These are phyloP conservation scores for Fusarium sp. DNA, from an alignment of 2,329 filamentous ascomycete species.

Conservation along the genomic window DNA sequence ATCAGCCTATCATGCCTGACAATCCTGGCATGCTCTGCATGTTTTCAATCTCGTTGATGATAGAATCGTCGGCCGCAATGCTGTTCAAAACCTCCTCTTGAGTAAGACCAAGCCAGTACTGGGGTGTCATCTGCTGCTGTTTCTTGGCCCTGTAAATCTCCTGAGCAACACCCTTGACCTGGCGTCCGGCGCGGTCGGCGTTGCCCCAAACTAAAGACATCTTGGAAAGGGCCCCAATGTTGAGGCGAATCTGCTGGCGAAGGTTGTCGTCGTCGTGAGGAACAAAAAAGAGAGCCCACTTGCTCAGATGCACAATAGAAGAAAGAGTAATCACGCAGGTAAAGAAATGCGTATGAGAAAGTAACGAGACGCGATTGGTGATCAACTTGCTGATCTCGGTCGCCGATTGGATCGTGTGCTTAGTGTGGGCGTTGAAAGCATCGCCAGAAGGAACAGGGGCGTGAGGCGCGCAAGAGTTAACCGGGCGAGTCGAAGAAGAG, in stretches of 20 bases:
- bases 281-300: slow-evolving; percentile 76
- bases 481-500: slow-evolving; percentile 65
- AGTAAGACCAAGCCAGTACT: slow-evolving; percentile 66
- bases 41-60: slow-evolving; percentile 68
- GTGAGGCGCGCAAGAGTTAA: slow-evolving; percentile 76
- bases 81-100: slow-evolving; percentile 67
- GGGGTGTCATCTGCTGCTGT: slow-evolving; percentile 63
- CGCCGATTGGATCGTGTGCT: slow-evolving; percentile 83
- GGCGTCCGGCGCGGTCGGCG: slow-evolving; percentile 74
- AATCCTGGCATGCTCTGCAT: slow-evolving; percentile 31
- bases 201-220: slow-evolving; percentile 79
- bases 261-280: slow-evolving; percentile 72
- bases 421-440: slow-evolving; percentile 75
- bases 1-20: slow-evolving; percentile 34
- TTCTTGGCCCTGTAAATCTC: slow-evolving; percentile 75
- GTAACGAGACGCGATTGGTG: slow-evolving; percentile 77
- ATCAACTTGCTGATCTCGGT: slow-evolving; percentile 81
- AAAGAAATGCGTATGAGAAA: slow-evolving; percentile 85
- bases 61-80: slow-evolving; percentile 68
- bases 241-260: slow-evolving; percentile 81
- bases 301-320: slow-evolving; percentile 84
- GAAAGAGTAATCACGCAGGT: slow-evolving; percentile 83
- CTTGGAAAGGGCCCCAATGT: slow-evolving; percentile 79
- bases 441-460: slow-evolving; percentile 61
- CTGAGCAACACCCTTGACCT: slow-evolving; percentile 83